A percentile compares a stretch with the other conserved stretches of the same genome.
These are phyloP conservation scores for Yarrowia divulgata DNA, from an alignment of 805 yeast genomes.

Conservation along the genomic window DNA sequence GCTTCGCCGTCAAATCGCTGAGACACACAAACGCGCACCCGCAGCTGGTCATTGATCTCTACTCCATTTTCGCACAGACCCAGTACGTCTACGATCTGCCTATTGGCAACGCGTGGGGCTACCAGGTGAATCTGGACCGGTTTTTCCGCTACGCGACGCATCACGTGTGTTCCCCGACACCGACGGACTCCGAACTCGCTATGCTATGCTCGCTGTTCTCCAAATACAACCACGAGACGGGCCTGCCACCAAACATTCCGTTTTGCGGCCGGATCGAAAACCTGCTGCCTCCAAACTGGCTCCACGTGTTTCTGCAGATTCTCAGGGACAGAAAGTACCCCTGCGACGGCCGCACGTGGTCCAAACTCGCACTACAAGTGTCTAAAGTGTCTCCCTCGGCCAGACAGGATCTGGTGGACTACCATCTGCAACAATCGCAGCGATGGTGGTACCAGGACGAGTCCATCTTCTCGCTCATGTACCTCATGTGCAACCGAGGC, in stretches of 20 bases:
- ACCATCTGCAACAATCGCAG: slow-evolving; percentile 26
- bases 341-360: slow-evolving; percentile 2
- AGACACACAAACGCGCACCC: background rate
- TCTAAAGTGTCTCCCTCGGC: slow-evolving; percentile 21
- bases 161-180: background rate
- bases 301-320: slow-evolving; percentile 21
- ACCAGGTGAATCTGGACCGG: slow-evolving; percentile 17
- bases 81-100: slow-evolving; percentile 23
- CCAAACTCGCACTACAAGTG: background rate
- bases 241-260: slow-evolving; percentile 23
- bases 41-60: slow-evolving; percentile 17
- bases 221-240: slow-evolving; percentile 31
- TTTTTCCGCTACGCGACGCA: slow-evolving; percentile 11
- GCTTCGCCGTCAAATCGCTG: background rate
- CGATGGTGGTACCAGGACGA: slow-evolving; percentile 35
- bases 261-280: slow-evolving; percentile 4
- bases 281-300: slow-evolving; percentile 26
- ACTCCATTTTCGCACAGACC: slow-evolving; percentile 27
- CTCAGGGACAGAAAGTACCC: slow-evolving; percentile 28
- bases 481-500: slow-evolving; percentile 33
- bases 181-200: background rate
- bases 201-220: slow-evolving; percentile 5
- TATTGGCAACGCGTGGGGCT: slow-evolving; percentile 36
- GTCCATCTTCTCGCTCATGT: slow-evolving; percentile 16
- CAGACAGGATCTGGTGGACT: slow-evolving; percentile 25